Percentiles rank a stretch among this genome's conserved stretches.
phyloP scores from a whole-genome alignment of 192 early-diverging fungal genomes.

The Backusella psychrophila region DNA sequence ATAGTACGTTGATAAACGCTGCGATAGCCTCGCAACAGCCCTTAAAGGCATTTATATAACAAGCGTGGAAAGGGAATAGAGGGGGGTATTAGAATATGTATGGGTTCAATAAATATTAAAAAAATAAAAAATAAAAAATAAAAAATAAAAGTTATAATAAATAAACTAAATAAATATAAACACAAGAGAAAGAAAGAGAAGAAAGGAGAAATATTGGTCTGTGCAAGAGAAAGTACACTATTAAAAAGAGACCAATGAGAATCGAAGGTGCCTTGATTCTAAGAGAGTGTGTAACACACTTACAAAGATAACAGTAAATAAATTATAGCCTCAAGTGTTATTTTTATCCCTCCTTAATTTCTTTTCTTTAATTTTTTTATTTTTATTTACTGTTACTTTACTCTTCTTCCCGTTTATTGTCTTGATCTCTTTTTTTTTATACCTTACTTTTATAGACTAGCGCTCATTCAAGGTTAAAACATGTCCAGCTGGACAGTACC shows the following conservation, averaged over 20 bases:
- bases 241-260: constrained; percentile 8
- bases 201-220: constrained; percentile 8
- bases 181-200: background rate
- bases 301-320: background rate
- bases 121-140: too few species aligned
- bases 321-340: background rate
- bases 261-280: background rate
- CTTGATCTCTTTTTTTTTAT: background rate
- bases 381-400: background rate
- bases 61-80: background rate
- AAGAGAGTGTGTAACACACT: background rate
- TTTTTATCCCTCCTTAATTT: background rate
- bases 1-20: constrained; percentile 13
- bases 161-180: background rate
- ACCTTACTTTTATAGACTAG: background rate
- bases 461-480: background rate
- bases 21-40: background rate
- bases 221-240: background rate
- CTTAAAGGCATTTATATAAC: background rate
- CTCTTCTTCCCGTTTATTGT: background rate
- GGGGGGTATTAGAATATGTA: background rate
- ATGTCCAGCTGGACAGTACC: background rate
- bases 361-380: background rate
- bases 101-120: background rate
- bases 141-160: background rate